Evolutionary conservation across 2,329 filamentous ascomycete genomes (phyloP), one percentile per base, ranked within the genome.

Genomic region (Grosmannia clavigera): DNA sequence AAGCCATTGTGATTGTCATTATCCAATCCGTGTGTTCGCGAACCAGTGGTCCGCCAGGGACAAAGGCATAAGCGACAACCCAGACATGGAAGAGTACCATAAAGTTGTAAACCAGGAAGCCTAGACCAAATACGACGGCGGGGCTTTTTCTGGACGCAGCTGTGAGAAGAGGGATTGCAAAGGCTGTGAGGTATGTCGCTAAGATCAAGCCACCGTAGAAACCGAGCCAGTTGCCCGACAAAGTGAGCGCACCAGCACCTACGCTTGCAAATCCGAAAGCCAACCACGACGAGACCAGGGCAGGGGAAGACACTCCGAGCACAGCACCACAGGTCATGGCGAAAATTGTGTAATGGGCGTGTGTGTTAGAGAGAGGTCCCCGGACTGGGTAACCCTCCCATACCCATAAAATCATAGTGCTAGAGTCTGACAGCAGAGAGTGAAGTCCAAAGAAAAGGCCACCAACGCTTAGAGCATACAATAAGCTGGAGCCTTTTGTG

Each of bases 321-420:
- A 90, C 70, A 25, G 96, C 77, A 59, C 94, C 94, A 50, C 79
- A 75, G 33, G 88, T 90, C 94, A 99, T 99, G 61, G 86, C 86
- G 59, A 88, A 81, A 58, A 96, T 82, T 1, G 91, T 96, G 70
- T 87, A 83, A 67, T 89, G 90, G 59, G 92, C 94, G 68, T 97
- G 91, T n/a, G 91, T 90, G 55, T 86, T 90, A 63, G 91, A 84
- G 57, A 94, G 83, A 2, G 94, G 94, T 7, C 94, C 94, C 57
- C 88, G 84, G 50, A 97, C 83, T 16, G 94, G 94, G 68, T 88
- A 99, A 7, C 94, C 94, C 67, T 96, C 91, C 94, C 94, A 99
- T 3, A 90, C 90, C 94, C 94, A 99, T 19, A 92, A 80, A 61
- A 97, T 96, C 91, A 99, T 97, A 59, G 94, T 99, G 76, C 94